Conservation (phyloP, 306 rosid genomes). For the Hippophae tibetana region DNA sequence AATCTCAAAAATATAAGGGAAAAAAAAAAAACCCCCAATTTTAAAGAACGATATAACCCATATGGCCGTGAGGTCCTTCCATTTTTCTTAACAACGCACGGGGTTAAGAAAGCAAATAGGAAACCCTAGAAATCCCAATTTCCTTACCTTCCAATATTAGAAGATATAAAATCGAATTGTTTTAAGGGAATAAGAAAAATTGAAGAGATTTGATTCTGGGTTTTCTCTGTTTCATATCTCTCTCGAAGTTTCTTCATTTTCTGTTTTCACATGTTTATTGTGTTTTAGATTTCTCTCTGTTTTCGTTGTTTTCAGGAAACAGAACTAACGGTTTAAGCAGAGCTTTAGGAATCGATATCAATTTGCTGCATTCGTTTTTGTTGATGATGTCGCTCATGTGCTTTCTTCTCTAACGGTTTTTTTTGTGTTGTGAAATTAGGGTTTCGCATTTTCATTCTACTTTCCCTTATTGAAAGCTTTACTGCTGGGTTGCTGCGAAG, state of each 20-base stretch:
- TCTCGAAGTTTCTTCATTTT: neutral
- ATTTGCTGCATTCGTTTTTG: neutral
- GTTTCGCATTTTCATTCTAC: slow-evolving; percentile 31
- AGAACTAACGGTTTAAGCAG: slow-evolving; percentile 5
- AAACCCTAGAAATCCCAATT: slow-evolving; percentile 31
- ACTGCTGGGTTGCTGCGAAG: neutral
- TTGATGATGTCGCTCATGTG: slow-evolving; percentile 23
- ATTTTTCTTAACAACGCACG: neutral
- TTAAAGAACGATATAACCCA: neutral
- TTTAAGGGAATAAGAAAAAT: neutral
- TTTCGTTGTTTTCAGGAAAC: slow-evolving; percentile 42
- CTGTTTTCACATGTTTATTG: slow-evolving; percentile 2
- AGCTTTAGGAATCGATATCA: neutral
- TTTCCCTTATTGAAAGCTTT: slow-evolving; percentile 10
- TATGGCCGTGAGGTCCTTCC: neutral
- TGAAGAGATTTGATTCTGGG: neutral
- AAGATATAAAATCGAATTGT: neutral
- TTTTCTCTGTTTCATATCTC: neutral
- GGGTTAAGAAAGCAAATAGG: neutral
- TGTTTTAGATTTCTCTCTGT: slow-evolving; percentile 9
- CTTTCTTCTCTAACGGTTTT: slow-evolving; percentile 33
- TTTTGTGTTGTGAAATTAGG: slow-evolving; percentile 63
- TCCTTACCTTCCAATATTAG: neutral
- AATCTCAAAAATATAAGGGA: slow-evolving; percentile 6
- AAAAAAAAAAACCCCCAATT: neutral